Percentiles rank a stretch among this genome's conserved stretches.
phyloP scores from a whole-genome alignment of 1,284 basidiomycete genomes.

The Austropuccinia psidii region DNA sequence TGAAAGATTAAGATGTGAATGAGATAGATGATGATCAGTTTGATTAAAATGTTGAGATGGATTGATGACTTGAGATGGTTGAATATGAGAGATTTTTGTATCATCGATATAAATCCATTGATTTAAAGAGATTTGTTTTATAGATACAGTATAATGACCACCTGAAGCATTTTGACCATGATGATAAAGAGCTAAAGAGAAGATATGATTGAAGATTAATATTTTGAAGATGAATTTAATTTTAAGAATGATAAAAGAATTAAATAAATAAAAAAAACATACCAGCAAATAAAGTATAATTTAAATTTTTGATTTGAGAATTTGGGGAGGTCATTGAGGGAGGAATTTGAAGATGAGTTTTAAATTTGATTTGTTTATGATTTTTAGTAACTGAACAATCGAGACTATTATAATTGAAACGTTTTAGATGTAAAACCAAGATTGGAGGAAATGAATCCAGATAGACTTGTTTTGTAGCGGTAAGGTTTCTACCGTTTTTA shows the following conservation, averaged over 20 bases:
- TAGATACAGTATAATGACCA: constrained; percentile 91
- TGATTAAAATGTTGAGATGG: no score
- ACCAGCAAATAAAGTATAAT: constrained; percentile 83
- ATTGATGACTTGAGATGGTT: no score
- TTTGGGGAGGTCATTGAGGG: constrained; percentile 53
- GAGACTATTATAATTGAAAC: constrained; percentile 73
- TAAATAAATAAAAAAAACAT: background rate
- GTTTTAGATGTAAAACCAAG: constrained; percentile 82
- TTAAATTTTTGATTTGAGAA: constrained; percentile 50
- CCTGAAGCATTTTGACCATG: constrained; percentile 83
- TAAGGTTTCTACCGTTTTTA: constrained; percentile 58
- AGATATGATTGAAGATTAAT: background rate
- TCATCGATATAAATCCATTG: constrained; percentile 92
- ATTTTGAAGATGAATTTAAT: background rate
- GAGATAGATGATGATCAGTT: no score
- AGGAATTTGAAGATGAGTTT: constrained; percentile 67
- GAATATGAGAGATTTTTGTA: constrained; percentile 56
- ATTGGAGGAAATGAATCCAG: constrained; percentile 79
- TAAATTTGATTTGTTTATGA: constrained; percentile 71
- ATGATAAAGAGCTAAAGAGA: constrained; percentile 70
- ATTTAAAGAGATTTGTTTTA: constrained; percentile 49
- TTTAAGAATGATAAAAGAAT: background rate
- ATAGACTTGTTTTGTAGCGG: constrained; percentile 78
- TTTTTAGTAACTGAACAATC: constrained; percentile 77
- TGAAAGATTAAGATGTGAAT: no score